phyloP scores from a whole-genome alignment of 176 grass and related monocot genomes.

The sorghum (Sorghum bicolor) region DNA sequence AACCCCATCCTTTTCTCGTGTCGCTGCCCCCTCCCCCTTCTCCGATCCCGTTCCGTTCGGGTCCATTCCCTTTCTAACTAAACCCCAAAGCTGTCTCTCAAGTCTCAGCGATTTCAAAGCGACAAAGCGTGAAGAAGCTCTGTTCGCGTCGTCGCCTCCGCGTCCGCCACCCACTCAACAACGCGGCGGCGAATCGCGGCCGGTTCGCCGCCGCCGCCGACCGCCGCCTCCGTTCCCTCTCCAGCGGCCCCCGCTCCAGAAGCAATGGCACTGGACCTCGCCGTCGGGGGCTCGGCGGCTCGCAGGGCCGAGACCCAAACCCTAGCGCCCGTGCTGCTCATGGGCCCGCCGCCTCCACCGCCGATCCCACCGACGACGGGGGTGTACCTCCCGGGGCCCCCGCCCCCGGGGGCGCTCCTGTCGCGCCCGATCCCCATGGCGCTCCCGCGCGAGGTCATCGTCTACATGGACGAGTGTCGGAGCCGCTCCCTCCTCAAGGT shows the following conservation, averaged over 20 bases:
- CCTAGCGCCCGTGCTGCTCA: conserved; percentile 20
- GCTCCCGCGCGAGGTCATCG: conserved; percentile 5
- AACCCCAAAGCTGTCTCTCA: conserved; percentile 20
- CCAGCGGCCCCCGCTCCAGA: conserved; percentile 16
- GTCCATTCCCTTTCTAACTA: background rate
- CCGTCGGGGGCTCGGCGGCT: conserved; percentile 3
- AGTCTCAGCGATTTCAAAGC: conserved; percentile 25
- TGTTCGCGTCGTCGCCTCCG: conserved; percentile 6
- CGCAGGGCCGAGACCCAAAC: conserved; percentile 31
- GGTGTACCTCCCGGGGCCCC: conserved; percentile 25
- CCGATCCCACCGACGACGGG: conserved; percentile 28
- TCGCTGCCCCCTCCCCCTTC: background rate
- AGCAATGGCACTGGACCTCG: conserved; percentile 39
- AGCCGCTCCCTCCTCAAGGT: conserved; percentile 56
- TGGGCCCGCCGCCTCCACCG: conserved; percentile 40
- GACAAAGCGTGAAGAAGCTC: conserved; percentile 17
- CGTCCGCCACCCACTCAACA: background rate
- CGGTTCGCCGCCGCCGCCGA: background rate
- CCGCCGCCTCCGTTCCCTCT: background rate
- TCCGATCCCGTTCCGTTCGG: background rate
- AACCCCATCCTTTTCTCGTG: background rate
- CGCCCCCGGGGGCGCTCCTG: conserved; percentile 13
- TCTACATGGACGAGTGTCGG: conserved; percentile 43
- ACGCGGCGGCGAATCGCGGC: background rate
- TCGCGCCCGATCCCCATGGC: conserved; percentile 12